These are phyloP conservation scores for Magnolia officinalis DNA, from an alignment of 164 flowering plant species.

Conservation along the genomic window DNA sequence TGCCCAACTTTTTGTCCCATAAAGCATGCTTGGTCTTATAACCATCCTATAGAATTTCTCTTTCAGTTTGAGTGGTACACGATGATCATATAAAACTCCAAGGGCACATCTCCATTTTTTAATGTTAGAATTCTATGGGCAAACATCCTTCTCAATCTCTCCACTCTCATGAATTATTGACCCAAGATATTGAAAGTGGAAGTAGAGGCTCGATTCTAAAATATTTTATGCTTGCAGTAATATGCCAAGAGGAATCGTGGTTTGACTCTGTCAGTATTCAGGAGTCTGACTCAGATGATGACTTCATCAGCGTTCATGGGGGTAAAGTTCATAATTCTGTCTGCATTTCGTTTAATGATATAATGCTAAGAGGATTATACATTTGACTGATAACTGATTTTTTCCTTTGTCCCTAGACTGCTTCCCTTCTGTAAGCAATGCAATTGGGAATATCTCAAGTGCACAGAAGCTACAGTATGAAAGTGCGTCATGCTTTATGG, in stretches of 20 bases:
- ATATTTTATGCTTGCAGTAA: slow-evolving; percentile 35
- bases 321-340: slow-evolving; percentile 39
- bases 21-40: no score
- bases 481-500: slow-evolving; percentile 59
- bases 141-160: no score
- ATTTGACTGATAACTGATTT: neutral
- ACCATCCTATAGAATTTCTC: no score
- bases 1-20: no score
- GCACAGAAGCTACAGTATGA: slow-evolving; percentile 79
- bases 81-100: no score
- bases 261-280: slow-evolving; percentile 81
- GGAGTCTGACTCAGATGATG: slow-evolving; percentile 98
- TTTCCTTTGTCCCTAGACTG: slow-evolving; percentile 32
- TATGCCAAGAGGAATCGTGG: slow-evolving; percentile 79
- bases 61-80: no score
- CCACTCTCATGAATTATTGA: no score
- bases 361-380: neutral
- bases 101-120: no score
- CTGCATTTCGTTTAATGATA: neutral
- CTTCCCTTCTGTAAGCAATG: slow-evolving; percentile 33
- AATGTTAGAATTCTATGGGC: no score
- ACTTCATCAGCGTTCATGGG: slow-evolving; percentile 81
- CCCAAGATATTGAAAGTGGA: no score
- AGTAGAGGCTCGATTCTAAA: no score
- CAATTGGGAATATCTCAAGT: slow-evolving; percentile 42